Base-by-base conservation (phyloP, 108 stramenopile genomes). In the Skeletonema menzelii region DNA sequence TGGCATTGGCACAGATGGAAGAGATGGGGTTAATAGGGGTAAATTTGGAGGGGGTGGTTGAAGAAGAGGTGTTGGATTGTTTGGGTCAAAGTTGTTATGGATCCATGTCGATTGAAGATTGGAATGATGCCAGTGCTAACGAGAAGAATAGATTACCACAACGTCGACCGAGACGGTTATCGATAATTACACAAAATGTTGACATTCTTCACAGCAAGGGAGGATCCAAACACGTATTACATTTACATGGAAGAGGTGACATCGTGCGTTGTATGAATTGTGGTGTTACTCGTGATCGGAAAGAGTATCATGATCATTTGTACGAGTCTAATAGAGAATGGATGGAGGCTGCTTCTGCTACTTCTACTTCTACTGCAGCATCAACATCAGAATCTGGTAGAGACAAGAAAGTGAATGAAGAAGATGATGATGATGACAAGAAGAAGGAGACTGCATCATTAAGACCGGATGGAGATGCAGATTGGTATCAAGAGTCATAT, bases 391-490 rank as follows among this genome's bases (percentile, higher is more conserved):
- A 34, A 81, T 22, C 62, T 70, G 15, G 47, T 65, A 14, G 20
- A 49, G 7, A 49, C 6, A 15, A 7, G 47, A 22, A 49, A 8
- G 34, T 35, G 34, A 35, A 8, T 1, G 34, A 35, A 8, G 8
- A 35, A 8, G 34, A 35, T 35, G 46, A 46, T 2, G 3, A 46
- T 17, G 3, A n/a, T 5, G 47, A 22, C 2, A 22, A 22, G 20
- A 49, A 49, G 46, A 56, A 46, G 12, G 17, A 46, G 26, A 1
- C 8, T 58, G 56, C 38, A n/a, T n/a, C 46, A 40, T 53, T 96
- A 44, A 84, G 97, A 58, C 95, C 98, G 27, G 99, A 99, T 77
- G 99, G 98, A 8, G 99, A 99, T 84, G 98, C 95, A 5, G 76
- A 88, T 15, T 22, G 97, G 31, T 30, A 57, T 19, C 56, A 34